phyloP scores from a whole-genome alignment of 352 stramenopile genomes.

The Phytophthora quininea region DNA sequence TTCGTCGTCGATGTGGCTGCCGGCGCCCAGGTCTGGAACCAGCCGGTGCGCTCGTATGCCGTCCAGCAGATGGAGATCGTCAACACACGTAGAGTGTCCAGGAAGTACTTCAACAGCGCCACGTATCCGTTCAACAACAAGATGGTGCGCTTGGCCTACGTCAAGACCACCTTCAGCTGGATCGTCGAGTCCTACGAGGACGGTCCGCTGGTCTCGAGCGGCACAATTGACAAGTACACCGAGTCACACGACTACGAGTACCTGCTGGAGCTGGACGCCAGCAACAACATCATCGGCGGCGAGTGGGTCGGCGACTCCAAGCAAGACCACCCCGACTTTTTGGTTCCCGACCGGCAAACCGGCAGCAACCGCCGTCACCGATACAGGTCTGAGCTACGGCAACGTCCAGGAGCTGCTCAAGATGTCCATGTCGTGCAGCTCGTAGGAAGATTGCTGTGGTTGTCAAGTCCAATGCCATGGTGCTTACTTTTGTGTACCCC shows the following conservation, averaged over 20 bases:
- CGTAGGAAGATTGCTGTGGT: background rate
- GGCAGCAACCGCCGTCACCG: conserved; percentile 12
- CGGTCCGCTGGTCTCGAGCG: conserved; percentile 27
- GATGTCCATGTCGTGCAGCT: conserved; percentile 11
- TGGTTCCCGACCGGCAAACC: conserved; percentile 23
- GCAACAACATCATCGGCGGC: conserved; percentile 26
- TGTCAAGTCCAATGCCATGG: too few relatives aligned
- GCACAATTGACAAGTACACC: conserved; percentile 17
- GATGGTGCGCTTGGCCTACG: conserved; percentile 41
- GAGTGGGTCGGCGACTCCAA: conserved; percentile 28
- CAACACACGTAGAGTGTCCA: conserved; percentile 17
- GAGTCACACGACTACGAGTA: conserved; percentile 28
- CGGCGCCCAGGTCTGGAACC: conserved; percentile 46
- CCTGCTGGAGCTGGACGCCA: conserved; percentile 26
- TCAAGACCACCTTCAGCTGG: conserved; percentile 40
- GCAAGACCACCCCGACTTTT: conserved; percentile 29
- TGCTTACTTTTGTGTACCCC: too few relatives aligned
- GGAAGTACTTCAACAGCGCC: conserved; percentile 30
- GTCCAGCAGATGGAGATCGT: conserved; percentile 32
- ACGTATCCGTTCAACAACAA: conserved; percentile 51
- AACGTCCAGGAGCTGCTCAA: conserved; percentile 16
- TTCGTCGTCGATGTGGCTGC: conserved; percentile 43
- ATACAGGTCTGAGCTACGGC: conserved; percentile 25
- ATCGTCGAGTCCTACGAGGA: conserved; percentile 34
- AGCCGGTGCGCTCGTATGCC: conserved; percentile 15